These are phyloP conservation scores for Madurella fahalii DNA, from an alignment of 2,329 filamentous ascomycete species.

Conservation along the genomic window DNA sequence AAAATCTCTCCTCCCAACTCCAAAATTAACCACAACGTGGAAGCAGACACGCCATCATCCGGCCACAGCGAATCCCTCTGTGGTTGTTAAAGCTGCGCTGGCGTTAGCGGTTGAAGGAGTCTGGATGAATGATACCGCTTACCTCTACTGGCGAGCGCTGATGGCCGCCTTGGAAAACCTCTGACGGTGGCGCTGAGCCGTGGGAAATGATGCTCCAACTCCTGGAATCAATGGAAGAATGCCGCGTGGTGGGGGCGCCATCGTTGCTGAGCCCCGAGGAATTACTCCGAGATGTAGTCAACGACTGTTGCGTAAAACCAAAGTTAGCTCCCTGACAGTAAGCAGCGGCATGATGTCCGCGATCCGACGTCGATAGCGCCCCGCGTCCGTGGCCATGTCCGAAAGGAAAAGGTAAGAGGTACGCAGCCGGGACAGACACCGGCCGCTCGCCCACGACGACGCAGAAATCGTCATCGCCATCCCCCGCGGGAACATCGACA, in stretches of 20 bases:
- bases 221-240: background rate
- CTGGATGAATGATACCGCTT: background rate
- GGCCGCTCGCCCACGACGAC: conserved; percentile 9
- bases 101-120: background rate
- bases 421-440: background rate
- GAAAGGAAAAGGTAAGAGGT: background rate
- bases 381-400: background rate
- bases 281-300: conserved; percentile 13
- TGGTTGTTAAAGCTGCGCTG: background rate
- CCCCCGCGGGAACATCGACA: background rate
- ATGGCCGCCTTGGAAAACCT: background rate
- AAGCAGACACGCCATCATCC: background rate
- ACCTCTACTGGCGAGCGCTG: background rate
- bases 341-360: conserved; percentile 5
- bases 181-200: background rate
- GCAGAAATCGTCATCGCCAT: conserved; percentile 2
- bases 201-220: background rate
- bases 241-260: background rate
- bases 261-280: background rate
- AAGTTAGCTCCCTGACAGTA: conserved; percentile 4
- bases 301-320: conserved; percentile 1
- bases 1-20: too few relatives aligned
- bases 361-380: background rate
- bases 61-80: background rate
- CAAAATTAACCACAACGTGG: too few relatives aligned